Conservation (phyloP, 768 basidiomycete genomes). For the Leucogyrophana mollusca region DNA sequence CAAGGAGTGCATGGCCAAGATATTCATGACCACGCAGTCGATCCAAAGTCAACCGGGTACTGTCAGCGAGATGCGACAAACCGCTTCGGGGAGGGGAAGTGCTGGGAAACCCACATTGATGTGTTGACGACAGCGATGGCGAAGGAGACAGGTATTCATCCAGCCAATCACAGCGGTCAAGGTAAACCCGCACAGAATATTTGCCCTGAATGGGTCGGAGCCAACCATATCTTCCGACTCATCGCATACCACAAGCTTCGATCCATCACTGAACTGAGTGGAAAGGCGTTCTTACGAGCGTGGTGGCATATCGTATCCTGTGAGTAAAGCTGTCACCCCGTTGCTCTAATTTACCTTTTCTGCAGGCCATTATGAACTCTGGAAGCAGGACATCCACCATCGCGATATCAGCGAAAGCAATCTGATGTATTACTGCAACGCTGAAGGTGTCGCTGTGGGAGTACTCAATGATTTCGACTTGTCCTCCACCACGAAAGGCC, state of each 20-base stretch:
- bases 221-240: conserved; percentile 8
- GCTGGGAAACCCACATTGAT: background rate
- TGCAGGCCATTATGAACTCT: conserved; percentile 10
- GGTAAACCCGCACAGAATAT: too few relatives aligned
- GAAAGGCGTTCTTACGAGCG: background rate
- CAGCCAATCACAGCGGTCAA: too few relatives aligned
- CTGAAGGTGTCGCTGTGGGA: conserved; percentile 1
- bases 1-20: background rate
- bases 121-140: background rate
- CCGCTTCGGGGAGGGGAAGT: conserved; percentile 1
- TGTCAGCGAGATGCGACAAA: conserved; percentile 1
- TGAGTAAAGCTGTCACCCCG: background rate
- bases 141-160: background rate
- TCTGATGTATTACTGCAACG: conserved; percentile 9
- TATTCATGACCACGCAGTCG: background rate
- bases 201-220: background rate
- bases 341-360: background rate
- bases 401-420: conserved; percentile 12
- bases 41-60: conserved; percentile 6
- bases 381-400: conserved; percentile 7
- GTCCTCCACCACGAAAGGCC: background rate
- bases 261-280: conserved; percentile 1
- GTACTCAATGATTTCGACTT: conserved; percentile 17
- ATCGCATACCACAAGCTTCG: background rate
- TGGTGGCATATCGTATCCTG: conserved; percentile 7